Evolutionary conservation across 768 basidiomycete genomes (phyloP), one percentile per base, ranked within the genome.

Genomic region (Panus rudis): DNA sequence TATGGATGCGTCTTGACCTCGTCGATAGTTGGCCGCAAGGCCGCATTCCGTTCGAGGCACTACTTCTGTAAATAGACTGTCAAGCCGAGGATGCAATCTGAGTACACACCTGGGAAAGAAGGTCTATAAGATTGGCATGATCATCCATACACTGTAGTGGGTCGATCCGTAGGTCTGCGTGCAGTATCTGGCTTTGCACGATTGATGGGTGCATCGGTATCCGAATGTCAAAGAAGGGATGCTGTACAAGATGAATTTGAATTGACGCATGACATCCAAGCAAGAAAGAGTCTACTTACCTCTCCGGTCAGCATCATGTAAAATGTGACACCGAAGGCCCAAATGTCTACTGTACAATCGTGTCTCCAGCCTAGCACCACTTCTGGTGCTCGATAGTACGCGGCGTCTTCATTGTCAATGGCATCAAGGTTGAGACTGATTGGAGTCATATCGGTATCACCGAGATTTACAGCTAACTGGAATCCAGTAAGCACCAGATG

Each of bases 31-130:
- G 65, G 55, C 26, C 78, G 72, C 20, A 74, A 51, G 3, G 62
- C 56, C 12, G 79, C 70, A 54, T 81, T 80, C 19, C 72, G 68
- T 58, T 79, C 71, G 14, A 79, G 55, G 46, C 78, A 80, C 78
- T 79, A 31, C 33, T 40, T 38, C 24, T 39, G 40, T 6, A 16
- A 28, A 33, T 17, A 34, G 6, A 16, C 4, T 12, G 21, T 40
- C 33, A 38, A 52, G 13, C 28, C 26, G 33, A 35, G 6, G 22
- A 5, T 19, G 11, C 19, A 17, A 32, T 8, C 26, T 20, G 4
- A 10, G 31, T n/a, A 27, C 63, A 16, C 45, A 76, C 78, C 62
- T 69, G 70, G 6, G 53, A n/a, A n/a, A n/a, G n/a, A n/a, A n/a
- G n/a, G n/a, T n/a, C 35, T 13, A 79, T 66, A 32, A 80, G 56